Percentiles rank a stretch among this genome's conserved stretches.
Conservation (phyloP, 1,284 basidiomycete species). For the Ganoderma meredithae region DNA sequence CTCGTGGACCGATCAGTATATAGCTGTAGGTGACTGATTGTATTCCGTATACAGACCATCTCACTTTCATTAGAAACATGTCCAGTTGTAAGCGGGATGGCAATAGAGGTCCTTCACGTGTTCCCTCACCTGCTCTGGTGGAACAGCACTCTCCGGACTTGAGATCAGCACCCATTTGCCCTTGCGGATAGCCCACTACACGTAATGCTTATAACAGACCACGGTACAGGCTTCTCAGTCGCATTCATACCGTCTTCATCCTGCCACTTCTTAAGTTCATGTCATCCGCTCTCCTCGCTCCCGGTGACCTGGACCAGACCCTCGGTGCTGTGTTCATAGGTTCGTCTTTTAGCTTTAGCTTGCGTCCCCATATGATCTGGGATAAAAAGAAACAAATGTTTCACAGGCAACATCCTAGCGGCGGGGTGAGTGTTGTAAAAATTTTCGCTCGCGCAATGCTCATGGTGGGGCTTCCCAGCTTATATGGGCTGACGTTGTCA, state of each 20-base stretch:
- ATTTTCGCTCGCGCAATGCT: not conserved
- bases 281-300: not conserved
- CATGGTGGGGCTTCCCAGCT: not conserved
- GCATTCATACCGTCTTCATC: not conserved
- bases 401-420: not conserved
- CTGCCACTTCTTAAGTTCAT: not conserved
- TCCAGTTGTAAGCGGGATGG: not conserved
- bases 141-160: not conserved
- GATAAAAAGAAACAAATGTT: not conserved
- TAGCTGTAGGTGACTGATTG: not conserved
- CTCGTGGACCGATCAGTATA: not conserved
- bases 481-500: conserved; percentile 16
- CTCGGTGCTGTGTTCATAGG: conserved; percentile 7
- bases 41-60: not conserved
- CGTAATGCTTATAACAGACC: not conserved
- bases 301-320: not conserved
- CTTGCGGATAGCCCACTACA: not conserved
- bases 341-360: not conserved
- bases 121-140: not conserved
- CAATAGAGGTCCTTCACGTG: not conserved
- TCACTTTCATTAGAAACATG: not conserved
- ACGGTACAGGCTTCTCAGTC: not conserved
- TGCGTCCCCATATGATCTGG: not conserved
- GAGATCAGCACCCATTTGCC: not conserved
- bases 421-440: not conserved